Base-by-base conservation (phyloP, 2,329 filamentous ascomycete genomes). In the Orbilia blumenaviensis region DNA sequence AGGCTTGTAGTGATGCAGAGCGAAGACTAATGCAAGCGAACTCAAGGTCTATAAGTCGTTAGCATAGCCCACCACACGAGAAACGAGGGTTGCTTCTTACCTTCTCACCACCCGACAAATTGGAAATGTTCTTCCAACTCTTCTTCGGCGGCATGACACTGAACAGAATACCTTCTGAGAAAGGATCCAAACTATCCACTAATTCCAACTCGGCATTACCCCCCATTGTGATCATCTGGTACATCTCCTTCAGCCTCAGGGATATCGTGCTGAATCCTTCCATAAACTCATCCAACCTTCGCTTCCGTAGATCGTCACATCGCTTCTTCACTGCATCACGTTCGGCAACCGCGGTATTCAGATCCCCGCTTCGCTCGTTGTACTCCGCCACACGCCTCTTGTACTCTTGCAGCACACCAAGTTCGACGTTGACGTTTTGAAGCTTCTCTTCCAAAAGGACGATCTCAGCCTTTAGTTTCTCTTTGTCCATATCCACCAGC, bases 151-250 rank as follows among this genome's bases (percentile, higher is more conserved):
- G 96, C 95, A 99, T 99, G 79, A 99, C 96, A 67, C 91, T 94
- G 86, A 99, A 99, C 54, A 97, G 83, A 78, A 99, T 98, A 25
- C 95, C 95, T 83, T 99, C 95, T 5, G 92, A 93, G 86, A 99
- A 99, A 0, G 95, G 95, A 82, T 99, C 96, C 1, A 99, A 86
- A 16, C 91, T 94, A 85, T 99, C 95, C 42, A 99, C 95, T 23
- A 99, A 89, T 83, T 99, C 96, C 10, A 99, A 88, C 84, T 99
- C 95, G 0, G 95, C 95, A 81, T 99, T 99, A 67, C 95, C 95
- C 77, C 95, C 95, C 93, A 99, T 98, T 21, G 95, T 99, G 82
- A 99, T 99, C 94, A 99, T 97, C 48, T 99, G 95, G 84, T 99
- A 99, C 95, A 99, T 99, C 82, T 99, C 95, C 85, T 99, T 99